Conservation (phyloP, 148 eudicot species). For the Cornus florida region DNA sequence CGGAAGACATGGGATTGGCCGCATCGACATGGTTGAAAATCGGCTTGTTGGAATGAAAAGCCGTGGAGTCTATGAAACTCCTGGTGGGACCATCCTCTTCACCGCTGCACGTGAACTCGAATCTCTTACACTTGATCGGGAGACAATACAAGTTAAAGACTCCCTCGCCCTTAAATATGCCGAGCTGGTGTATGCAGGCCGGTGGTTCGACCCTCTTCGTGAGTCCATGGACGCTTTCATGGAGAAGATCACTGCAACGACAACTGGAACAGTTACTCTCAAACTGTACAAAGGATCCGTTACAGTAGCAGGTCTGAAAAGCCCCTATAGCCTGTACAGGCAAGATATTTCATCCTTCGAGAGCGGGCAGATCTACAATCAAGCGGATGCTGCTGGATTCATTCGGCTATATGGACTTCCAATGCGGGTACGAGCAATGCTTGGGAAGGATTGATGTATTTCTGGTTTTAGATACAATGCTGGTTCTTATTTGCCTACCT, state of each 20-base stretch:
- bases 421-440: slow-evolving; percentile 85
- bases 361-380: slow-evolving; percentile 73
- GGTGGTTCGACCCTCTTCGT: slow-evolving; percentile 90
- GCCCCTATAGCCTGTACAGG: slow-evolving; percentile 75
- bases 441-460: slow-evolving; percentile 37
- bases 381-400: slow-evolving; percentile 95
- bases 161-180: slow-evolving; percentile 77
- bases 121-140: slow-evolving; percentile 82
- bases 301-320: slow-evolving; percentile 53
- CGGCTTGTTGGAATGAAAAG: slow-evolving; percentile 93
- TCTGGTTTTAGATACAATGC: neutral
- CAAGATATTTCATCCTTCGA: slow-evolving; percentile 88
- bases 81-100: slow-evolving; percentile 85
- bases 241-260: slow-evolving; percentile 70
- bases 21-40: slow-evolving; percentile 87
- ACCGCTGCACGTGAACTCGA: slow-evolving; percentile 72
- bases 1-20: slow-evolving; percentile 77
- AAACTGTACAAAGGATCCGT: slow-evolving; percentile 83
- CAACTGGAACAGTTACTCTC: slow-evolving; percentile 82
- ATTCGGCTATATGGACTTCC: slow-evolving; percentile 82
- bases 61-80: slow-evolving; percentile 95
- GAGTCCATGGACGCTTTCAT: slow-evolving; percentile 80
- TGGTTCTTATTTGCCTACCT: too few species aligned
- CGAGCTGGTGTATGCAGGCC: slow-evolving; percentile 83
- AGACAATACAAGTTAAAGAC: slow-evolving; percentile 75